Percentiles rank a stretch among this genome's conserved stretches.
phyloP scores from a whole-genome alignment of 306 rosid genomes.

The Arachis hypogaea region DNA sequence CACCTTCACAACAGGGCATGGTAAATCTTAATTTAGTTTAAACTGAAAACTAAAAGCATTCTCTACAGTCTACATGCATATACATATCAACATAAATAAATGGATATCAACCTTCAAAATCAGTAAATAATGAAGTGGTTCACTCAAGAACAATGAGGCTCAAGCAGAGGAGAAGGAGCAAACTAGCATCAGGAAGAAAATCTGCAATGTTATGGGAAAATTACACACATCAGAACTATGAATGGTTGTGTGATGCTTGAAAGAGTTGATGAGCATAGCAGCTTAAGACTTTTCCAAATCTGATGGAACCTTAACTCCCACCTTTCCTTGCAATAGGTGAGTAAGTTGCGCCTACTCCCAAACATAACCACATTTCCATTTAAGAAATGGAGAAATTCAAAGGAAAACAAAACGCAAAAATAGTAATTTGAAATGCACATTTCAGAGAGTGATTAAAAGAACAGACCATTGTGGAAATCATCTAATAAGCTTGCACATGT shows the following conservation, averaged over 20 bases:
- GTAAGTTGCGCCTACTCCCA: conserved; percentile 25
- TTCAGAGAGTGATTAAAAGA: conserved; percentile 24
- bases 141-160: conserved; percentile 63
- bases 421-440: conserved; percentile 16
- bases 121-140: conserved; percentile 60
- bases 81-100: conserved; percentile 25
- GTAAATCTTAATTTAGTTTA: conserved; percentile 2
- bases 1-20: conserved; percentile 5
- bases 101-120: conserved; percentile 55
- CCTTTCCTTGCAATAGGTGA: conserved; percentile 39
- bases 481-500: conserved; percentile 1
- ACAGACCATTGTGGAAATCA: conserved; percentile 26
- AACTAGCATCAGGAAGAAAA: conserved; percentile 69
- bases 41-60: conserved; percentile 16
- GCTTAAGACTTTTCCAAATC: conserved; percentile 48
- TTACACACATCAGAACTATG: conserved; percentile 61
- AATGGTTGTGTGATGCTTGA: conserved; percentile 43
- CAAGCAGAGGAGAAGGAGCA: conserved; percentile 65
- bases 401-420: background rate
- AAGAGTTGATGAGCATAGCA: conserved; percentile 52
- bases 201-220: conserved; percentile 73
- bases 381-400: conserved; percentile 14
- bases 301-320: conserved; percentile 44
- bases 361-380: conserved; percentile 24
- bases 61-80: conserved; percentile 17